Evolutionary conservation across 768 basidiomycete species (phyloP).

Genomic region (Hortiboletus campestris): DNA sequence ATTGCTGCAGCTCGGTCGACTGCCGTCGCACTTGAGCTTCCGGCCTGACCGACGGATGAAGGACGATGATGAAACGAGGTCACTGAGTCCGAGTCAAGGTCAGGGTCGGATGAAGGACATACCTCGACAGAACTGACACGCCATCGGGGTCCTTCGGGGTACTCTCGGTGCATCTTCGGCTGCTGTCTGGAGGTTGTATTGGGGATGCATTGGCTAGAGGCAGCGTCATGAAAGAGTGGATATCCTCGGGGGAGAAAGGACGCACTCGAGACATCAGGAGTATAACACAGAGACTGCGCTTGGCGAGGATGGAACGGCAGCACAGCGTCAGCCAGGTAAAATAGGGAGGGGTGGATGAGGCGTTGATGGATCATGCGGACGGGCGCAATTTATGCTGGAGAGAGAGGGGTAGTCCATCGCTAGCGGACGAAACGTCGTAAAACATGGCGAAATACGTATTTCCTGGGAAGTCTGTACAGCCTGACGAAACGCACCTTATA

Average conservation of each 20-base stretch:
- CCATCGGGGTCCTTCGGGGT: conserved; percentile 60
- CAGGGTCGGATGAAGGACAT: neutral
- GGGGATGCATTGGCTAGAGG: conserved; percentile 14
- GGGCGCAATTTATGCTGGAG: conserved; percentile 31
- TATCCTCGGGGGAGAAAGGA: neutral
- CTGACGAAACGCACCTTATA: conserved; percentile 22
- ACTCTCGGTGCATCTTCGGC: conserved; percentile 27
- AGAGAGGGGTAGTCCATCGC: conserved; percentile 21
- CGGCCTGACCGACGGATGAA: conserved; percentile 41
- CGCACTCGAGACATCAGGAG: conserved; percentile 28
- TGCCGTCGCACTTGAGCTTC: conserved; percentile 73
- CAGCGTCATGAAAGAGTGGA: neutral
- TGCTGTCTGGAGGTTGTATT: conserved; percentile 11
- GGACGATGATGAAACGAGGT: neutral
- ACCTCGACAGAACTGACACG: conserved; percentile 75
- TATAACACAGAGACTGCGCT: neutral
- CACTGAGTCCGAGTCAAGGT: neutral
- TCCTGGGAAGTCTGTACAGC: conserved; percentile 34
- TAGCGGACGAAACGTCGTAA: conserved; percentile 29
- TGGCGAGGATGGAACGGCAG: neutral
- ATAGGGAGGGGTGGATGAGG: conserved; percentile 12
- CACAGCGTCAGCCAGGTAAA: neutral
- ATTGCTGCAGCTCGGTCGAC: conserved; percentile 60
- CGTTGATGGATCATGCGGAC: neutral
- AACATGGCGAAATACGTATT: conserved; percentile 31